These are phyloP conservation scores for Curvularia eragrostidis DNA, from an alignment of 2,329 filamentous ascomycete species.

Conservation along the genomic window DNA sequence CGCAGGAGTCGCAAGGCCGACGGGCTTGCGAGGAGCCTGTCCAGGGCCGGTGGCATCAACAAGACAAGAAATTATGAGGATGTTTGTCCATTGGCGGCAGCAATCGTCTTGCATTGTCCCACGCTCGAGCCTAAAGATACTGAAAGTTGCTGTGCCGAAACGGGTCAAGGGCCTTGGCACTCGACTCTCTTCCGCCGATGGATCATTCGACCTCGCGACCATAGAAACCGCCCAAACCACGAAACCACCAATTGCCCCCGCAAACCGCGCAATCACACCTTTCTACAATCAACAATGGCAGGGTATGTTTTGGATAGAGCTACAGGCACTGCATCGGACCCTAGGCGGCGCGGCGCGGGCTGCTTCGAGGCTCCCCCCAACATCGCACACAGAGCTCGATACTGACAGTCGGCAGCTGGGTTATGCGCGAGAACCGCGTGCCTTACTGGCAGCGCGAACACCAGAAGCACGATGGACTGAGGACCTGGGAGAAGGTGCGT, in stretches of 20 bases:
- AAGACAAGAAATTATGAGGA: constrained; percentile 17
- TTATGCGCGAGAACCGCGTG: constrained; percentile 79
- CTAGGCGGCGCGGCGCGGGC: constrained; percentile 21
- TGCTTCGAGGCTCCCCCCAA: constrained; percentile 15
- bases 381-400: constrained; percentile 22
- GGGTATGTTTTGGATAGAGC: constrained; percentile 48
- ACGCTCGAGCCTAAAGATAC: constrained; percentile 10
- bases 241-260: constrained; percentile 44
- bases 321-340: constrained; percentile 6
- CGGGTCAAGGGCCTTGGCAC: constrained; percentile 27
- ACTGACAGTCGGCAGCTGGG: constrained; percentile 47
- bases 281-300: constrained; percentile 52
- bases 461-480: constrained; percentile 74
- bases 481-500: constrained; percentile 81
- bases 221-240: constrained; percentile 35
- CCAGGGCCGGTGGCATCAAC: constrained; percentile 55
- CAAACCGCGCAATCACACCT: constrained; percentile 33
- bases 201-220: constrained; percentile 42
- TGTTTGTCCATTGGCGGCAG: constrained; percentile 32
- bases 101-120: constrained; percentile 4
- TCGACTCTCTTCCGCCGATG: constrained; percentile 21
- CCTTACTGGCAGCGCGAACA: constrained; percentile 76
- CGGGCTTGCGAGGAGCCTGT: constrained; percentile 55
- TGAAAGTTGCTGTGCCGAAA: constrained; percentile 26
- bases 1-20: constrained; percentile 52